Conservation (phyloP, 75 land plant species). For the Cunninghamia lanceolata region DNA sequence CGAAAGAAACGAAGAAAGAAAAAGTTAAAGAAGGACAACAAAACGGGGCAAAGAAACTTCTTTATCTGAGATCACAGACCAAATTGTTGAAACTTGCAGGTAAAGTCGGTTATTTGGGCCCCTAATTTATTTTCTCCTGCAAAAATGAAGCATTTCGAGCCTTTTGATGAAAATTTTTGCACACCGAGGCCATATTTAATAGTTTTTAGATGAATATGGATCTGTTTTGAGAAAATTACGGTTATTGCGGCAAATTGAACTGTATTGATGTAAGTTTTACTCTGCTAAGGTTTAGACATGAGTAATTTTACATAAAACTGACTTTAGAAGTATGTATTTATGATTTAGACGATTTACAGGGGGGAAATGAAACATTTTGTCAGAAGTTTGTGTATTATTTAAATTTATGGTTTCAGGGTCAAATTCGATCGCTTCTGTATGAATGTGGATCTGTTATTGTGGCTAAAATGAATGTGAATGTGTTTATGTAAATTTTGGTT, state of each 20-base stretch:
- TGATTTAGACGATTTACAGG: no score
- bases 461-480: no score
- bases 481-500: not conserved
- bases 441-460: not conserved
- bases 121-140: not conserved
- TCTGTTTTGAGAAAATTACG: not conserved
- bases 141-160: not conserved
- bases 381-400: no score
- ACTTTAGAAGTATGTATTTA: not conserved
- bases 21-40: not conserved
- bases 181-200: not conserved
- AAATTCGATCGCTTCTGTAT: not conserved
- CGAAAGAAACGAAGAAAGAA: not conserved
- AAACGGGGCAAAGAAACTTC: not conserved
- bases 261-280: not conserved
- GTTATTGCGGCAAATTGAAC: not conserved
- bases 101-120: not conserved
- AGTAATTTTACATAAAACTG: not conserved
- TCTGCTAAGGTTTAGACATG: not conserved
- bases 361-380: no score
- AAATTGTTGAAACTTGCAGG: not conserved
- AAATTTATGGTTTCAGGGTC: not conserved
- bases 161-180: not conserved
- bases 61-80: not conserved
- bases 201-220: not conserved